A percentile compares a stretch with the other conserved stretches of the same genome.
phyloP scores from a whole-genome alignment of 495 filamentous ascomycete genomes.

The Penicillium crystallinum region DNA sequence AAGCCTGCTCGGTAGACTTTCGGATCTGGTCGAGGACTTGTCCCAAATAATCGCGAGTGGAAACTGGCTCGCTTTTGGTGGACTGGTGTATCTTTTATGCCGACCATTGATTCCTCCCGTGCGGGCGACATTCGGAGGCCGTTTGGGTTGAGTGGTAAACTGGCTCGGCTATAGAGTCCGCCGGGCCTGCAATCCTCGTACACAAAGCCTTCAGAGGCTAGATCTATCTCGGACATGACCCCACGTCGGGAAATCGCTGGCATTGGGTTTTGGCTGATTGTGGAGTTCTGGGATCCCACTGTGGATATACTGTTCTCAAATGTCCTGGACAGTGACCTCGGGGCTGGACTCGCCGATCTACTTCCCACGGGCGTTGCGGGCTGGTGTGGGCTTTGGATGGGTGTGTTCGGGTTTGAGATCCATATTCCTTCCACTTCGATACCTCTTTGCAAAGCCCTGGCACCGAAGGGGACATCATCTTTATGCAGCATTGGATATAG shows the following conservation, averaged over 20 bases:
- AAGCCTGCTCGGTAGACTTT: neutral
- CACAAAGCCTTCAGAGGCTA: conserved; percentile 7
- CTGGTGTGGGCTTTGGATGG: conserved; percentile 22
- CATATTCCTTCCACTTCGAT: conserved; percentile 86
- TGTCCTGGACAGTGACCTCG: neutral
- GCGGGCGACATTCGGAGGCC: conserved; percentile 3
- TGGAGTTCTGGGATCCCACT: neutral
- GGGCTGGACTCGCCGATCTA: conserved; percentile 11
- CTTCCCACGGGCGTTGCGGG: conserved; percentile 15
- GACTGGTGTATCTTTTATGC: neutral
- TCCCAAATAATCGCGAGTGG: conserved; percentile 8
- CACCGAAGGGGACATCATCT: conserved; percentile 78
- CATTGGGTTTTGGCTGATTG: neutral
- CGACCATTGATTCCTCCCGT: conserved; percentile 3
- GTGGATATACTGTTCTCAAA: neutral
- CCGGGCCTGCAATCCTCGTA: conserved; percentile 5
- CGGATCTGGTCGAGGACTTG: conserved; percentile 3
- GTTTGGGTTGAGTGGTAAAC: neutral
- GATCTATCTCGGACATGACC: conserved; percentile 2
- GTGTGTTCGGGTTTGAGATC: conserved; percentile 63
- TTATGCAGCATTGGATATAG: conserved; percentile 31
- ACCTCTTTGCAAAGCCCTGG: conserved; percentile 81
- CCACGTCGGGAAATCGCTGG: neutral
- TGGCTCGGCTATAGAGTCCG: conserved; percentile 6
- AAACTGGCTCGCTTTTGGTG: conserved; percentile 17